Base-by-base conservation (phyloP, 2,329 filamentous ascomycete genomes). In the Pseudogymnoascus sp. region DNA sequence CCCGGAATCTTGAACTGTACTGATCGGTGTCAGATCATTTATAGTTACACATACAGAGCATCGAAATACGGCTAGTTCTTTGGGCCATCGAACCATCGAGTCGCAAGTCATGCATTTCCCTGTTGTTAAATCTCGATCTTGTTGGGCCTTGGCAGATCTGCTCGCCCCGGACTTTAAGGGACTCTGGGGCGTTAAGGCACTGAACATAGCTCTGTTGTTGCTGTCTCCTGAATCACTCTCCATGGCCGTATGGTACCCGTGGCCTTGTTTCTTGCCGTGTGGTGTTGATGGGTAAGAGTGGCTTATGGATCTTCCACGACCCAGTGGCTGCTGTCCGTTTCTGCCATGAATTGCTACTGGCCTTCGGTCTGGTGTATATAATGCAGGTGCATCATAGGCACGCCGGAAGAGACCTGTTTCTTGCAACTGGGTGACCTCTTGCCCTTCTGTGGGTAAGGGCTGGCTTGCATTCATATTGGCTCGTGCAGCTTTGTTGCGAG, bases 71-170 rank as follows among this genome's bases (percentile, higher is more conserved):
- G 83, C 83, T 65, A 92, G 76, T 62, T 88, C 84, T 66, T 82
- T 84, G 1, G 91, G 91, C 88, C 91, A 96, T 63, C 88, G 83
- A 67, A 96, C 88, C 63, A 87, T 84, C 62, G 88, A 89, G 69
- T 88, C 89, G 74, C 92, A 96, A 36, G 91, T 93, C 84, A 93
- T 92, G 73, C 92, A 96, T 69, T 85, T 87, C 21, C 90, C 89
- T 34, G 85, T 87, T 28, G 81, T 79, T 70, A 88, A 84, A 68
- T 90, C 85, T 68, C 81, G 84, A 67, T 80, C 78, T 18, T 77
- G 25, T 31, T 53, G 72, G n/a, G 75, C 65, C 56, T 71, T 72
- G 5, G 63, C 31, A 40, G 68, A 66, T 56, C 70, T 71, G 9
- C 73, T 78, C 34, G 73, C 74, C 64, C 65, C 37, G 21, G 21